phyloP scores from a whole-genome alignment of 306 rosid species.

The barrel medic (Medicago truncatula) region DNA sequence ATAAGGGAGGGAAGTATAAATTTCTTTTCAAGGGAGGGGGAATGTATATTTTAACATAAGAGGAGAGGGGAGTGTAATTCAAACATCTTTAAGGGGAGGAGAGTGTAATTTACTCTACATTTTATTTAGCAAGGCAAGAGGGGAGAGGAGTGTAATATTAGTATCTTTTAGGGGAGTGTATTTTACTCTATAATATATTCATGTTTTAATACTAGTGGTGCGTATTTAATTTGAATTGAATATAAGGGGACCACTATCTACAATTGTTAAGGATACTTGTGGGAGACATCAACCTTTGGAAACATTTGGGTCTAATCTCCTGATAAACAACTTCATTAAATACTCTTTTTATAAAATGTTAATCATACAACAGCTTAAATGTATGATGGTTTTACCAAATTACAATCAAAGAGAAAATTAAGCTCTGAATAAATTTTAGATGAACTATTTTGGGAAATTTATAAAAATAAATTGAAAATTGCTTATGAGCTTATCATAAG shows the following conservation, averaged over 20 bases:
- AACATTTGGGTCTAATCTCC: neutral
- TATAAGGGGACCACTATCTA: neutral
- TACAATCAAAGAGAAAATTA: neutral
- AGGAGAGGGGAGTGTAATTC: too few relatives aligned
- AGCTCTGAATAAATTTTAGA: neutral
- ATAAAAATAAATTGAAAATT: constrained; percentile 1
- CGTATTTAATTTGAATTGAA: neutral
- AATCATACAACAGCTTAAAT: neutral
- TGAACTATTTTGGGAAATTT: neutral
- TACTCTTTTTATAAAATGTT: neutral
- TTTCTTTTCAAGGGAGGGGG: too few relatives aligned
- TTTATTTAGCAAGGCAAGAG: too few relatives aligned
- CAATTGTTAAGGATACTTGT: too few relatives aligned
- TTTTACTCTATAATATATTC: too few relatives aligned
- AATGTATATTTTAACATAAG: too few relatives aligned
- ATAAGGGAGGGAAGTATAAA: too few relatives aligned
- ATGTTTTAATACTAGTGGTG: too few relatives aligned
- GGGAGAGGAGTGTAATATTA: too few relatives aligned
- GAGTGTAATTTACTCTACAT: too few relatives aligned
- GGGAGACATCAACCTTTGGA: neutral
- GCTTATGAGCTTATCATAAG: neutral
- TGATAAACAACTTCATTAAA: neutral
- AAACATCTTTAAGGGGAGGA: too few relatives aligned
- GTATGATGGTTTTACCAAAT: neutral
- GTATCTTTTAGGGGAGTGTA: too few relatives aligned